Conservation (phyloP, 192 early-diverging fungal genomes). For the Dissophora globulifera region DNA sequence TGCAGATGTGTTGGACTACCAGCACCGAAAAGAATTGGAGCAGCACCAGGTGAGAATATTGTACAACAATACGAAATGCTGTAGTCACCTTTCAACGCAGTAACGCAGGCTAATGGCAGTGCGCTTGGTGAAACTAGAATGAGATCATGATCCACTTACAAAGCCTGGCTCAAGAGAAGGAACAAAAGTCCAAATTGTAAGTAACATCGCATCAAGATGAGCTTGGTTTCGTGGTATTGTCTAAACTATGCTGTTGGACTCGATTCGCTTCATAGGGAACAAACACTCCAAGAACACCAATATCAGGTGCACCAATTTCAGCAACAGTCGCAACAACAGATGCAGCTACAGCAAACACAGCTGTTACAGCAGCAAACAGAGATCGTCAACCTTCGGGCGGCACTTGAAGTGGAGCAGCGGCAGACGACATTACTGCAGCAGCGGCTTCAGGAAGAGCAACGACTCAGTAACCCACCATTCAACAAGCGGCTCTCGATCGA, state of each 20-base stretch:
- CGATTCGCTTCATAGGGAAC: slow-evolving; percentile 25
- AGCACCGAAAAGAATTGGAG: slow-evolving; percentile 30
- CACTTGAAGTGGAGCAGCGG: slow-evolving; percentile 42
- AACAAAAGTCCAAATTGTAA: slow-evolving; percentile 29
- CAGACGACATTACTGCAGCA: slow-evolving; percentile 30
- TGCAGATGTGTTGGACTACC: slow-evolving; percentile 14
- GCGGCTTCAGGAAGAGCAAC: slow-evolving; percentile 18
- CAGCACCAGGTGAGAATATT: slow-evolving; percentile 14
- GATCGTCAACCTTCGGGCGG: slow-evolving; percentile 32
- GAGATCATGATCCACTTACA: slow-evolving; percentile 17
- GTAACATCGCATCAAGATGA: no score
- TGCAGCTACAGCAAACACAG: slow-evolving; percentile 41
- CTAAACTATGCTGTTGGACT: no score
- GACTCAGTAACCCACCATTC: slow-evolving; percentile 15
- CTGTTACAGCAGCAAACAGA: slow-evolving; percentile 46
- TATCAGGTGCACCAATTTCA: slow-evolving; percentile 30
- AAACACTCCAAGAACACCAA: slow-evolving; percentile 30
- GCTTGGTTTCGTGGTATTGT: no score
- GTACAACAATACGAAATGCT: neutral
- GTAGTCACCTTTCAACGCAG: no score
- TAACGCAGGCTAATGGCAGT: no score
- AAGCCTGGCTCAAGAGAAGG: slow-evolving; percentile 13
- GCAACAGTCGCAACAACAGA: slow-evolving; percentile 42
- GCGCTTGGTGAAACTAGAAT: slow-evolving; percentile 4
- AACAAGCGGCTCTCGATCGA: slow-evolving; percentile 33